Percentiles rank a stretch among this genome's conserved stretches.
Conservation (phyloP, 1,284 basidiomycete genomes). For the Pseudozyma hubeiensis region DNA sequence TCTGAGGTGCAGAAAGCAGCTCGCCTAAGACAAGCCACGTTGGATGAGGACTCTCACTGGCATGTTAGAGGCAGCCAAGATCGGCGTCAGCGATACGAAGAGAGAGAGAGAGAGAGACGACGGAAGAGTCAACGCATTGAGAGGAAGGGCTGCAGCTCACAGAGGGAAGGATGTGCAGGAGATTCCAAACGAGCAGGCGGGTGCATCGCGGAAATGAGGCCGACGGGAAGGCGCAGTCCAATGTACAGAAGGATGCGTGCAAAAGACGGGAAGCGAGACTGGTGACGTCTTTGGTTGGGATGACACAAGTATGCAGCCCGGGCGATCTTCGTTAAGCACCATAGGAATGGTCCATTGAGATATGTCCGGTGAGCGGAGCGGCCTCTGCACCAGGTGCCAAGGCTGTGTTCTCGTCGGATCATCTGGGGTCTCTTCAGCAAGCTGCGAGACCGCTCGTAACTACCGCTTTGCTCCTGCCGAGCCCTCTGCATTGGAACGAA, state of each 20-base stretch:
- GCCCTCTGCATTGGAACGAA: not conserved
- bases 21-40: slow-evolving; percentile 41
- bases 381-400: not conserved
- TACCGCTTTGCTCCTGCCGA: not conserved
- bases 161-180: slow-evolving; percentile 22
- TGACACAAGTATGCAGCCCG: slow-evolving; percentile 10
- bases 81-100: not conserved
- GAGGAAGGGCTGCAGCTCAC: slow-evolving; percentile 8
- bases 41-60: slow-evolving; percentile 42
- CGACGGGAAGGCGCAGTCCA: not conserved
- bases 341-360: slow-evolving; percentile 33
- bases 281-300: not conserved
- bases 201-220: slow-evolving; percentile 31
- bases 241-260: too few relatives aligned
- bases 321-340: slow-evolving; percentile 1
- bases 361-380: slow-evolving; percentile 22
- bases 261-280: not conserved
- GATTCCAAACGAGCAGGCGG: slow-evolving; percentile 45
- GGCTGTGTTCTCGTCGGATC: too few relatives aligned
- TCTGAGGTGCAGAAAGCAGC: slow-evolving; percentile 23
- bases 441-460: not conserved
- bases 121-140: not conserved
- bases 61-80: slow-evolving; percentile 29
- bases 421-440: too few relatives aligned
- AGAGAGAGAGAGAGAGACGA: slow-evolving; percentile 1